Base-by-base conservation (phyloP, 108 stramenopile species). In the Fragilaria crotonensis region DNA sequence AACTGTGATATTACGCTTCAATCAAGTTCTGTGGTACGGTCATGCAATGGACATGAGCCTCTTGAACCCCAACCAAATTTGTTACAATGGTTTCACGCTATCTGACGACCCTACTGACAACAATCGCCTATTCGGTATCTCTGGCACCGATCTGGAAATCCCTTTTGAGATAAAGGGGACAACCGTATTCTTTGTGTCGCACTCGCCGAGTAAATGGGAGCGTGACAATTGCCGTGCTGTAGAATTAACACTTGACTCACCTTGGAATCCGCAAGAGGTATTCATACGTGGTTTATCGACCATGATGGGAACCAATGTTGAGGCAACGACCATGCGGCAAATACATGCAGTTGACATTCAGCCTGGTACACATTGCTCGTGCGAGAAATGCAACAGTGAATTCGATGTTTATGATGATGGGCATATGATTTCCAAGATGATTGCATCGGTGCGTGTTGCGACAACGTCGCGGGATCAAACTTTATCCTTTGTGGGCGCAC, bases 61-160 rank as follows among this genome's bases (percentile, higher is more conserved):
- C 23, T n/a, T 80, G 4, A 61, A 69, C 48, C 67, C 78, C 9
- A 69, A 60, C 51, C 70, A 80, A 41, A 11, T 72, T 5, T 59
- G 78, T 26, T 2, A 36, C 27, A 50, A 53, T 49, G 72, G 71
- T 4, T 30, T 72, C n/a, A 11, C 49, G 7, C 21, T 20, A 7
- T 50, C n/a, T 11, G 49, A 50, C 49, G 21, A 50, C 49, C 49
- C 49, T 7, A 19, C 5, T 19, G 49, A 50, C 21, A 5, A 20
- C 21, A 20, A 50, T 19, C 14, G 49, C 5, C n/a, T 7, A 50
- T 20, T 50, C n/a, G 14, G 49, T 19, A 50, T 50, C 5, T 11
- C 14, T 19, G 14, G n/a, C 49, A 20, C 14, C 14, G 49, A 50
- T 19, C 49, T 50, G 14, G n/a, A 21, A 5, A 50, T 50, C 49